A percentile compares a stretch with the other conserved stretches of the same genome.
phyloP scores from a whole-genome alignment of 169 alveolate species.

The Plasmodium fragile region DNA sequence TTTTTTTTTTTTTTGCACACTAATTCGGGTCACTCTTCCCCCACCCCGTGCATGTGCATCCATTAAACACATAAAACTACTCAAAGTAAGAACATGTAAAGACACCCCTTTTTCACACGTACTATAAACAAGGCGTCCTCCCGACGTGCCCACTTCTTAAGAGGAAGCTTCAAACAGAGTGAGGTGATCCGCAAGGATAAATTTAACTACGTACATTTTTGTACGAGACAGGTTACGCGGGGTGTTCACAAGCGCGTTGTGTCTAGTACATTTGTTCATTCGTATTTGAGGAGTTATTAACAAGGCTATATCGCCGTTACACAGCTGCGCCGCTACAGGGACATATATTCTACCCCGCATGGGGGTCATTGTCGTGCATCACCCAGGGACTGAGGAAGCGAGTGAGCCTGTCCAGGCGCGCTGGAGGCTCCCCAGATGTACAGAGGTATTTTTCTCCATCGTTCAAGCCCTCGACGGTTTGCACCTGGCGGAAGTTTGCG shows the following conservation, averaged over 20 bases:
- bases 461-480: slow-evolving; percentile 83
- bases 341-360: not conserved
- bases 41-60: not conserved
- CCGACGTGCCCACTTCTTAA: not conserved
- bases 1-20: too few species aligned
- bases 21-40: not conserved
- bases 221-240: not conserved
- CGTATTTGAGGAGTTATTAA: not conserved
- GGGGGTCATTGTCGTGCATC: slow-evolving; percentile 60
- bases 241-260: not conserved
- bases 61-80: not conserved
- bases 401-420: slow-evolving; percentile 86
- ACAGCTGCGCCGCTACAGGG: not conserved
- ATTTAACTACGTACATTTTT: too few species aligned
- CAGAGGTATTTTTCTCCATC: slow-evolving; percentile 93
- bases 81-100: not conserved
- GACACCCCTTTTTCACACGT: not conserved
- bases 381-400: slow-evolving; percentile 90
- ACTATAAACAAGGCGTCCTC: not conserved
- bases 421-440: slow-evolving; percentile 90
- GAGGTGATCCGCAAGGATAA: not conserved
- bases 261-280: not conserved
- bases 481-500: slow-evolving; percentile 87
- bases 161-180: not conserved
- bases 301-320: not conserved